These are phyloP conservation scores for Clonostachys sp. DNA, from an alignment of 2,329 filamentous ascomycete species.

Conservation along the genomic window DNA sequence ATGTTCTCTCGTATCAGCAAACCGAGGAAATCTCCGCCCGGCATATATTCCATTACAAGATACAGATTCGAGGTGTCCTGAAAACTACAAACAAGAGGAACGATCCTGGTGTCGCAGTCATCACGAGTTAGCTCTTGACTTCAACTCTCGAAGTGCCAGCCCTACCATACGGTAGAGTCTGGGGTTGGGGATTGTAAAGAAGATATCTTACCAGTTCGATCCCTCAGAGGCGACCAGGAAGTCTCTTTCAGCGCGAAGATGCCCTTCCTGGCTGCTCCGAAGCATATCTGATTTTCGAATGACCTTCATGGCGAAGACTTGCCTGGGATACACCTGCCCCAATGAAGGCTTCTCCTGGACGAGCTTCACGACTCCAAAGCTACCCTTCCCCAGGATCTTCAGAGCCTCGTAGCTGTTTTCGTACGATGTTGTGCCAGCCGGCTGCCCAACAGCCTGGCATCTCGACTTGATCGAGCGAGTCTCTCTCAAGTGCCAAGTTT, in stretches of 20 bases:
- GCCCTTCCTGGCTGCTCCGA: constrained; percentile 84
- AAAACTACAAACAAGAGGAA: constrained; percentile 83
- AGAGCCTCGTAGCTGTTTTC: constrained; percentile 64
- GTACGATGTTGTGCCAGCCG: constrained; percentile 6
- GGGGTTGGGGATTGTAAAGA: neutral
- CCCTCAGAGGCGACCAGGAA: constrained; percentile 85
- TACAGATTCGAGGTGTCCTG: constrained; percentile 83
- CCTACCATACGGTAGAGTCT: neutral
- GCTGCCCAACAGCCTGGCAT: constrained; percentile 30
- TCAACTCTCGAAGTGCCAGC: neutral
- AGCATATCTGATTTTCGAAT: constrained; percentile 94
- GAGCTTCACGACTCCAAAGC: constrained; percentile 86
- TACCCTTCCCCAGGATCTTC: constrained; percentile 84
- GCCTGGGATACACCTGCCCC: constrained; percentile 20
- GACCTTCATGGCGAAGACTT: constrained; percentile 94
- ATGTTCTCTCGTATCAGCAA: constrained; percentile 81
- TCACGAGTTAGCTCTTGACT: neutral
- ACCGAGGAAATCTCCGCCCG: constrained; percentile 89
- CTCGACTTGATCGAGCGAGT: constrained; percentile 62
- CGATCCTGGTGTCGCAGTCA: constrained; percentile 52
- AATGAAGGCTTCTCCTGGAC: constrained; percentile 60
- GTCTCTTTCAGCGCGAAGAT: constrained; percentile 85
- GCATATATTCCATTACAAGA: constrained; percentile 97
- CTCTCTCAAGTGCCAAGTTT: constrained; percentile 73
- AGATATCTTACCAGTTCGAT: constrained; percentile 62